Evolutionary conservation across 805 yeast genomes (phyloP).

Genomic region (Suhomyces sp.): DNA sequence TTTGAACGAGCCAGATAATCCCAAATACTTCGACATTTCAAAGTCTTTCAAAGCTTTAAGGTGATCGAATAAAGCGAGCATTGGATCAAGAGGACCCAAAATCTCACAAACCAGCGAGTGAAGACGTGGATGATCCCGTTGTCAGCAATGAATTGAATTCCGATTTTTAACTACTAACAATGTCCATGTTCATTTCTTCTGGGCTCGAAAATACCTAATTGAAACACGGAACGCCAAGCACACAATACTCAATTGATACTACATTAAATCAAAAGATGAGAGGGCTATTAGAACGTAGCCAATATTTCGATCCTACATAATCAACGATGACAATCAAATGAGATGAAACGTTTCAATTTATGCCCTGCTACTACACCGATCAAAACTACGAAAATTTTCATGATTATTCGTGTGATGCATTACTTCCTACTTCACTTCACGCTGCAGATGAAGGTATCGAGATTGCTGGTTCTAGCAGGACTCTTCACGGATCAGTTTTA

Average conservation of each 20-base stretch:
- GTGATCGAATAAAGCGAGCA: neutral
- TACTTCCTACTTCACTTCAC: neutral
- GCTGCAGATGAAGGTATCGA: conserved; percentile 1
- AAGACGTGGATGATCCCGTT: neutral
- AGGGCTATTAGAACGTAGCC: neutral
- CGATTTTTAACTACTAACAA: neutral
- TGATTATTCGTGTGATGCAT: neutral
- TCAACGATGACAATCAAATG: neutral
- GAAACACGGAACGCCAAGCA: neutral
- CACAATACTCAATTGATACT: neutral
- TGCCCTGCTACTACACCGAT: neutral
- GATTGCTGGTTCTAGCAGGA: neutral
- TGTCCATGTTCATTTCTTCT: neutral
- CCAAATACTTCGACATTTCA: neutral
- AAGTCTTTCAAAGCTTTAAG: neutral
- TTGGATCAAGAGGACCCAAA: neutral
- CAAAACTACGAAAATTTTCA: neutral
- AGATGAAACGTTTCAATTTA: neutral
- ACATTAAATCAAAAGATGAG: neutral
- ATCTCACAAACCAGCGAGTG: neutral
- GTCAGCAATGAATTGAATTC: neutral
- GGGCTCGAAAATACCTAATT: neutral
- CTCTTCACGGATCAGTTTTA: neutral
- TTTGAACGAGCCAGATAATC: neutral
- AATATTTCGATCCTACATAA: neutral